Evolutionary conservation across 345 rosid species (phyloP), one percentile per base, ranked within the genome.

Genomic region (Sonneratia alba): DNA sequence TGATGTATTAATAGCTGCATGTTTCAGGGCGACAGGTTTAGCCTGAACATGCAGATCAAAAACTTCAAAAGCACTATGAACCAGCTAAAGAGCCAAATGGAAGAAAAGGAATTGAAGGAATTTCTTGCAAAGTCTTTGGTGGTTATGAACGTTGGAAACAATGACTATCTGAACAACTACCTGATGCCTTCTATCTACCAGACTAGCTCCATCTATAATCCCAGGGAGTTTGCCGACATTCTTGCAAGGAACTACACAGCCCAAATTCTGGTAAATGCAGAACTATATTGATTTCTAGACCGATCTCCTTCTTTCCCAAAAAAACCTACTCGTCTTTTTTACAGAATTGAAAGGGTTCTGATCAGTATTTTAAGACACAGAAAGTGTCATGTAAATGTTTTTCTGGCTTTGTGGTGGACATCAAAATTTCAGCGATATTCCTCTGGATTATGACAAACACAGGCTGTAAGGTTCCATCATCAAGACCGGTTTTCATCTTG

Each of bases 111-210:
- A 74, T 22, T 74, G 80, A 9, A 53, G 3, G 74, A 75, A 40
- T 72, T 81, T 57, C 70, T 87, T 73, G 77, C 79, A 63, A 80
- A 84, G 79, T 91, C 90, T 56, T 77, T 93, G 53, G 91, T 88
- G 3, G 82, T 88, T 12, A 83, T 91, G 73, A 79, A 78, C 51
- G 47, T 86, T 34, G 97, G 97, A 2, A 89, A 85, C 83, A 93
- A 89, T 80, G 98, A 93, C 84, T 90, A 93, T 80, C 83, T 89
- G 71, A 84, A 91, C 75, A 91, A 89, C 67, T 93, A 87, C 74
- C 87, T 91, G 62, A 73, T 84, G 84, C 92, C 97, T 49, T 56
- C 79, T 2, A 57, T 84, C 10, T 93, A 84, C 67, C 79, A 81
- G 36, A 77, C 91, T 7, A 76, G 77, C 78, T 83, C 82, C 71